Evolutionary conservation across 2,329 filamentous ascomycete genomes (phyloP).

Genomic region (Aspergillus sp.): DNA sequence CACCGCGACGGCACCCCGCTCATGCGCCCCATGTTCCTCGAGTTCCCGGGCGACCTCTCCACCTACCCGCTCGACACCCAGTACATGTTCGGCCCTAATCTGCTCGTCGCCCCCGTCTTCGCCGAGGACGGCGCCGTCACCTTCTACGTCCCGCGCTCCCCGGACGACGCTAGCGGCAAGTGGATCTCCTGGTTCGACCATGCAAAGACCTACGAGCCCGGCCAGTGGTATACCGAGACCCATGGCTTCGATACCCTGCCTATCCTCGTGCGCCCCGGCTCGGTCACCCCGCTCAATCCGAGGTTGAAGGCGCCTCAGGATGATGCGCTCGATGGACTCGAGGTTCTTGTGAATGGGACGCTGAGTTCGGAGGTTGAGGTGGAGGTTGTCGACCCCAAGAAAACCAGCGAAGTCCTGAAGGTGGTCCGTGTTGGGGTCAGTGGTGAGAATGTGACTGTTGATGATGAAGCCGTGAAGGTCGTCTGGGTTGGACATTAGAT

Average conservation of each 20-base stretch:
- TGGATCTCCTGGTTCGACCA: conserved; percentile 51
- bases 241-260: conserved; percentile 60
- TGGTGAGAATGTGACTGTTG: conserved; percentile 14
- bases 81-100: conserved; percentile 68
- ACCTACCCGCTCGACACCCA: conserved; percentile 67
- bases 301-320: conserved; percentile 25
- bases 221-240: conserved; percentile 59
- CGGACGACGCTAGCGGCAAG: conserved; percentile 51
- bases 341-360: conserved; percentile 31
- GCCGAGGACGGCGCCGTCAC: conserved; percentile 62
- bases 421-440: conserved; percentile 17
- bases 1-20: conserved; percentile 58
- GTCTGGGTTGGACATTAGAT: conserved; percentile 16
- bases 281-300: conserved; percentile 28
- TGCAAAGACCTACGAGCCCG: conserved; percentile 35
- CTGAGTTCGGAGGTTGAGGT: conserved; percentile 18
- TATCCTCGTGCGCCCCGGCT: conserved; percentile 54
- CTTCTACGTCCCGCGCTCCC: conserved; percentile 59
- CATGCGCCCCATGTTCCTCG: conserved; percentile 65
- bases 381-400: conserved; percentile 26
- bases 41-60: conserved; percentile 70
- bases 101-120: conserved; percentile 66
- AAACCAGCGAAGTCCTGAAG: conserved; percentile 25
- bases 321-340: conserved; percentile 28
- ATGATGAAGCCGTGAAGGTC: conserved; percentile 23